Conservation (phyloP, 2,329 filamentous ascomycete genomes). For the Scedosporium aurantiacum region DNA sequence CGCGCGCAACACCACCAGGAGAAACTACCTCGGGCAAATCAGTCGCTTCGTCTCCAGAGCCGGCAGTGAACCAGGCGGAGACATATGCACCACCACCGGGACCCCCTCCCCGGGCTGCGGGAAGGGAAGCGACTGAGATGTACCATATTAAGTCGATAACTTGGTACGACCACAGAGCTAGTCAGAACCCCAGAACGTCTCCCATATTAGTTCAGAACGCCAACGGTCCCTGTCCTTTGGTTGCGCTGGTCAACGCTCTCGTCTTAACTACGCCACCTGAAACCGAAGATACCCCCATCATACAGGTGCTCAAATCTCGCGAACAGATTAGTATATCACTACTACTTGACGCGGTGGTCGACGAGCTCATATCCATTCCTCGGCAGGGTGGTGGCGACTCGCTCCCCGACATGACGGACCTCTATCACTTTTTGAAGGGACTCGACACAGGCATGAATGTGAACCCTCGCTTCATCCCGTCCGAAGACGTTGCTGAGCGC, state of each 20-base stretch:
- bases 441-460: conserved; percentile 97
- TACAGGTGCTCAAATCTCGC: conserved; percentile 64
- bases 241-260: conserved; percentile 87
- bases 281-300: conserved; percentile 53
- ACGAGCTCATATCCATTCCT: conserved; percentile 76
- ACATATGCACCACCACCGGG: conserved; percentile 18
- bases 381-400: conserved; percentile 51
- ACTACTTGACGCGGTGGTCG: conserved; percentile 79
- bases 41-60: background rate
- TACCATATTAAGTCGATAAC: conserved; percentile 88
- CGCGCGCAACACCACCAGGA: conserved; percentile 1
- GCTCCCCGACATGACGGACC: conserved; percentile 75
- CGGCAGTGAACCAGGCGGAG: conserved; percentile 2
- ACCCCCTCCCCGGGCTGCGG: conserved; percentile 25
- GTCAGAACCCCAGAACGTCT: conserved; percentile 58
- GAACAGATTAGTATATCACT: conserved; percentile 83
- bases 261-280: conserved; percentile 67
- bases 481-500: conserved; percentile 31
- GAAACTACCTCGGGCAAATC: background rate
- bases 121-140: conserved; percentile 49
- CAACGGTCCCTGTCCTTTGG: conserved; percentile 86
- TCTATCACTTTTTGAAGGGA: conserved; percentile 79
- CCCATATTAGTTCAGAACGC: conserved; percentile 87
- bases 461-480: conserved; percentile 75
- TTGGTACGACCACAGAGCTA: conserved; percentile 59